Conservation (phyloP, 805 yeast species). For the Vanderwaltozyma verrucispora region DNA sequence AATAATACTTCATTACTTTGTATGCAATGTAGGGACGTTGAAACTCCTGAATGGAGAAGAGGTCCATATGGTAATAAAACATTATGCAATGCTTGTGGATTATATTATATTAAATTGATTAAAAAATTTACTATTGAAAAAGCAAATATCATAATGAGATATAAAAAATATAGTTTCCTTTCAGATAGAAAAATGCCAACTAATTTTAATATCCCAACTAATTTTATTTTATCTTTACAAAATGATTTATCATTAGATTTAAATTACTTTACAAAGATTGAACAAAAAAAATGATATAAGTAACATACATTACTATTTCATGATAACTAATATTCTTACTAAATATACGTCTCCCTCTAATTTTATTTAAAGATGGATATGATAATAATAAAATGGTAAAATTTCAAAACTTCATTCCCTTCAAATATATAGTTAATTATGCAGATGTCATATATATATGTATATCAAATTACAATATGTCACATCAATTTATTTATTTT, state of each 20-base stretch:
- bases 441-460: no score
- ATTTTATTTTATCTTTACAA: slow-evolving; percentile 10
- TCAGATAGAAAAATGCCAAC: slow-evolving; percentile 24
- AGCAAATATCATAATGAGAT: slow-evolving; percentile 26
- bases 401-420: no score
- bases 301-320: no score
- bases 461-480: no score
- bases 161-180: slow-evolving; percentile 17
- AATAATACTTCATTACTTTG: slow-evolving; percentile 35
- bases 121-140: slow-evolving; percentile 27
- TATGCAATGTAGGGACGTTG: slow-evolving; percentile 59
- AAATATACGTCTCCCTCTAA: no score
- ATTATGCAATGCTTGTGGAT: slow-evolving; percentile 88
- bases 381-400: no score
- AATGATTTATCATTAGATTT: slow-evolving; percentile 6
- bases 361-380: no score
- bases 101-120: slow-evolving; percentile 55
- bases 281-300: no score
- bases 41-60: slow-evolving; percentile 89
- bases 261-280: slow-evolving; percentile 3
- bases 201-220: slow-evolving; percentile 15
- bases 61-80: slow-evolving; percentile 83
- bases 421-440: no score
- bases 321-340: no score
- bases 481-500: no score